These are phyloP conservation scores for Fremontodendron californicum DNA, from an alignment of 345 rosid genomes.

Conservation along the genomic window DNA sequence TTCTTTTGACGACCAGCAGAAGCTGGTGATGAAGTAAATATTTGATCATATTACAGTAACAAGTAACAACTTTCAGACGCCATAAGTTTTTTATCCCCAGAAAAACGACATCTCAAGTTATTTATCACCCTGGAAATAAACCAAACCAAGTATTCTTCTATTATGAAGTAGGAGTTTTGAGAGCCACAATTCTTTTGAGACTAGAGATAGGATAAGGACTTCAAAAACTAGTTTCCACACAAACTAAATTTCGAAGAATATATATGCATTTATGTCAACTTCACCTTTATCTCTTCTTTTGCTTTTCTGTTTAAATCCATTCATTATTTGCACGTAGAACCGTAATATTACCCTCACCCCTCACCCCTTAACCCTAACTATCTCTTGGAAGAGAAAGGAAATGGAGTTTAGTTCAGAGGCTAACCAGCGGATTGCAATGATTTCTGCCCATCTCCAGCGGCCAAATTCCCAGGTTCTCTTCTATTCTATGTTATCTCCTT, in stretches of 20 bases:
- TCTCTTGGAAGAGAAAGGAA: conserved; percentile 6
- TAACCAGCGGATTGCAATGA: conserved; percentile 51
- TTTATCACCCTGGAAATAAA: neutral
- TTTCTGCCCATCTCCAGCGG: conserved; percentile 61
- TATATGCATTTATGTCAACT: conserved; percentile 29
- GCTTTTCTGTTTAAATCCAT: conserved; percentile 11
- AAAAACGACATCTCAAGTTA: neutral
- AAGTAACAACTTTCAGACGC: no score
- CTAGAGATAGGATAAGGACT: conserved; percentile 45
- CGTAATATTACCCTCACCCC: neutral
- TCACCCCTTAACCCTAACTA: neutral
- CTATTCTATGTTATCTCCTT: neutral
- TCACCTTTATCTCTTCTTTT: conserved; percentile 32
- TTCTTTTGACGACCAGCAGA: no score
- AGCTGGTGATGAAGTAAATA: neutral
- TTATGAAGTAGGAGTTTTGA: conserved; percentile 8
- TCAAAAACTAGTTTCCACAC: conserved; percentile 45
- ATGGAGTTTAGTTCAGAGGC: conserved; percentile 54
- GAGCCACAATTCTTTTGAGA: conserved; percentile 34
- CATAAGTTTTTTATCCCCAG: neutral
- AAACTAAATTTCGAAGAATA: conserved; percentile 11
- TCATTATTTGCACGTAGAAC: neutral
- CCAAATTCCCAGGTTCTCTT: conserved; percentile 45
- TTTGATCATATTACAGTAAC: neutral
- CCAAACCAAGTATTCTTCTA: neutral